Conservation (phyloP, 2,329 filamentous ascomycete species). For the Penicillium sp. region DNA sequence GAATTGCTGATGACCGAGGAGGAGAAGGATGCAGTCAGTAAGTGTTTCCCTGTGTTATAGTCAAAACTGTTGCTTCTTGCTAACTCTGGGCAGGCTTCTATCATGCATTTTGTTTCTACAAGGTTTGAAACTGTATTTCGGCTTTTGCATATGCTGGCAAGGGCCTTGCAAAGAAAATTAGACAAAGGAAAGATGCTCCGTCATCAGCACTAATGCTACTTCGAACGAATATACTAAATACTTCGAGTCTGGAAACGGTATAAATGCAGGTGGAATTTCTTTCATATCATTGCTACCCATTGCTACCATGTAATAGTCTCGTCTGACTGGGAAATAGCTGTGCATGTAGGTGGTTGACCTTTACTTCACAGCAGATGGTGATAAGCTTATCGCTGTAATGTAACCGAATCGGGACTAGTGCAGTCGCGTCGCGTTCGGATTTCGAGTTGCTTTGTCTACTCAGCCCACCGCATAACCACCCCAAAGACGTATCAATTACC, state of each 20-base stretch:
- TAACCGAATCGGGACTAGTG: constrained; percentile 42
- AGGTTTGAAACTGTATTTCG: constrained; percentile 64
- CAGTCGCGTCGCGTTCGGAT: constrained; percentile 37
- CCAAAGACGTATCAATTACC: background rate
- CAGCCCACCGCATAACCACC: constrained; percentile 8
- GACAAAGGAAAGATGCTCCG: background rate
- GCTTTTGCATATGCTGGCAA: background rate
- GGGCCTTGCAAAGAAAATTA: background rate
- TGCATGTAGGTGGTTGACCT: background rate
- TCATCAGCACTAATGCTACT: background rate
- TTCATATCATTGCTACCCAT: background rate
- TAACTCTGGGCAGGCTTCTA: constrained; percentile 67
- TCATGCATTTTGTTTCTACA: constrained; percentile 95
- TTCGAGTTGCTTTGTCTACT: constrained; percentile 23
- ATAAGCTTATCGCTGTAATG: constrained; percentile 31
- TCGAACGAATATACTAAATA: too few species aligned
- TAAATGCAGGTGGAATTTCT: too few species aligned
- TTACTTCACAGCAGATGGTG: background rate
- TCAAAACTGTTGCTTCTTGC: background rate
- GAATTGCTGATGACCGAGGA: constrained; percentile 75
- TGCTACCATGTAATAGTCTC: background rate
- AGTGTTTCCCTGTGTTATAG: constrained; percentile 30
- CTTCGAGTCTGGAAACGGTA: too few species aligned
- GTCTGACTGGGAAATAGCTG: background rate
- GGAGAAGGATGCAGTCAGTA: constrained; percentile 86